A percentile compares a stretch with the other conserved stretches of the same genome.
Conservation (phyloP, 768 basidiomycete species). For the Lentinula lateritia region DNA sequence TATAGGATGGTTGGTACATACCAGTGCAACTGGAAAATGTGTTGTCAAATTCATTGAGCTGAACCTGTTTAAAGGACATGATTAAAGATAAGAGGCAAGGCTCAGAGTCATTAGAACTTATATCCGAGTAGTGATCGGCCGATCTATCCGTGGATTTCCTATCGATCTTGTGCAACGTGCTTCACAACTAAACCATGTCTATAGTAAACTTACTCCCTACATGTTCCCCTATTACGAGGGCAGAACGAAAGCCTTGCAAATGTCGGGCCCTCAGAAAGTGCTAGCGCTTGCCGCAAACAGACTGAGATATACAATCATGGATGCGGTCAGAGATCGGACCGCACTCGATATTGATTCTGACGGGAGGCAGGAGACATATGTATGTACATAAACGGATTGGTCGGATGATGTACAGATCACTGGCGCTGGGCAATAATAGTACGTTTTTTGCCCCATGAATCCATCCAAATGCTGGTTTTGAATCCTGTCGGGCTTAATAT, state of each 20-base stretch:
- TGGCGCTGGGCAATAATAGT: slow-evolving; percentile 55
- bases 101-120: background rate
- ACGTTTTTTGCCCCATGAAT: slow-evolving; percentile 74
- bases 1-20: slow-evolving; percentile 18
- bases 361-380: background rate
- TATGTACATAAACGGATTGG: background rate
- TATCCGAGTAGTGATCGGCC: background rate
- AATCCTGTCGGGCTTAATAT: slow-evolving; percentile 48
- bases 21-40: slow-evolving; percentile 49
- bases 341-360: background rate
- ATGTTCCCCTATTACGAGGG: background rate
- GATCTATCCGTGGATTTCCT: background rate
- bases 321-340: background rate
- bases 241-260: background rate
- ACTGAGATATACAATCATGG: too few species aligned
- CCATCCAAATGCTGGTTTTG: slow-evolving; percentile 65
- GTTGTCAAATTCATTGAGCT: slow-evolving; percentile 40
- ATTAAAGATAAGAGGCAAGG: background rate
- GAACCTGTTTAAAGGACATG: slow-evolving; percentile 41
- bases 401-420: slow-evolving; percentile 11
- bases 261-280: background rate
- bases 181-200: too few species aligned
- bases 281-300: background rate
- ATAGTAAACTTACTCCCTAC: background rate
- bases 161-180: too few species aligned